A percentile compares a stretch with the other conserved stretches of the same genome.
phyloP scores from a whole-genome alignment of 768 basidiomycete genomes.

The Tulasnella sp. region DNA sequence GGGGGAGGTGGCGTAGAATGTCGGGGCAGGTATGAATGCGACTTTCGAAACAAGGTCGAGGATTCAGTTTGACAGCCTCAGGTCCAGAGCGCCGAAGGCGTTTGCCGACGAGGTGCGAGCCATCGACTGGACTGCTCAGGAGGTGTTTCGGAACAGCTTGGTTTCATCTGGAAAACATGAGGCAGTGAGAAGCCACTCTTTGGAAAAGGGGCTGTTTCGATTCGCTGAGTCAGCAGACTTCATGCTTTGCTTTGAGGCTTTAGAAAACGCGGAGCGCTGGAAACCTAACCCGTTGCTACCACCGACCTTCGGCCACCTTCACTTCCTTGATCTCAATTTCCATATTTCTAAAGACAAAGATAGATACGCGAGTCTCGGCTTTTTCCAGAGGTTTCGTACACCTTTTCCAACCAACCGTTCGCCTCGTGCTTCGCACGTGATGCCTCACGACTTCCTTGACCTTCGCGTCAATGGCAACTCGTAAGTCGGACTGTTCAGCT shows the following conservation, averaged over 20 bases:
- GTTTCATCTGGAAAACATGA: too few species aligned
- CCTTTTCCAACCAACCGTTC: not conserved
- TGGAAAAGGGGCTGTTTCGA: too few species aligned
- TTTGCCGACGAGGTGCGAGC: too few species aligned
- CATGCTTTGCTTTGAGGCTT: not conserved
- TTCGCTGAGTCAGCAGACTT: not conserved
- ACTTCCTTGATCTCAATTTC: not conserved
- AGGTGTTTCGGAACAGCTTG: too few species aligned
- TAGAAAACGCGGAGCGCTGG: not conserved
- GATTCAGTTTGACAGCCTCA: too few species aligned
- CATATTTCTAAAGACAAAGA: not conserved
- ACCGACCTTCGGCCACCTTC: not conserved
- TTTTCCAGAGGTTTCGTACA: not conserved
- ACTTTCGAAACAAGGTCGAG: not conserved
- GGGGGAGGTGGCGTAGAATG: not conserved
- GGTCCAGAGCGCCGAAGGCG: too few species aligned
- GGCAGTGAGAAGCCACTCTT: too few species aligned
- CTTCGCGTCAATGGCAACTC: slow-evolving; percentile 20
- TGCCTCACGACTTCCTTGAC: slow-evolving; percentile 24
- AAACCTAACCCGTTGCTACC: too few species aligned
- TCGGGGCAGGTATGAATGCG: not conserved
- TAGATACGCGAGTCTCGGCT: not conserved
- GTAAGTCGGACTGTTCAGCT: slow-evolving; percentile 6
- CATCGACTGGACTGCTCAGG: too few species aligned
- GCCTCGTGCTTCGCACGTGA: slow-evolving; percentile 6